A percentile compares a stretch with the other conserved stretches of the same genome.
phyloP scores from a whole-genome alignment of 805 yeast species.

The Myxozyma neotropica region DNA sequence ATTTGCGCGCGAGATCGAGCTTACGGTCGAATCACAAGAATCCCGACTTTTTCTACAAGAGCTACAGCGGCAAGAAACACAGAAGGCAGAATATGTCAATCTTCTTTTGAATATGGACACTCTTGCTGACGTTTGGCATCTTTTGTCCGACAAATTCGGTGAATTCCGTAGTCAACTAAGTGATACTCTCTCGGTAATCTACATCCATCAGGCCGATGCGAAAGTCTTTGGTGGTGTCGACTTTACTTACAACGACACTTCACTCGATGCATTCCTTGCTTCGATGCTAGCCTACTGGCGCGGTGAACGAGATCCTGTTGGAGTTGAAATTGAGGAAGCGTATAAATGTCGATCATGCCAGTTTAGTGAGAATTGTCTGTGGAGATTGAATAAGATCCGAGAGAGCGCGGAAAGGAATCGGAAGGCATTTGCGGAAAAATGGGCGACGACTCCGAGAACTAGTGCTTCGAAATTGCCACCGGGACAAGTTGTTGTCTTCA shows the following conservation, averaged over 20 bases:
- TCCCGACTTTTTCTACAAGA: too few relatives aligned
- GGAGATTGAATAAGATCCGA: constrained; percentile 24
- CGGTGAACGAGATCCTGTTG: constrained; percentile 30
- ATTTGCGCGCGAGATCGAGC: constrained; percentile 2
- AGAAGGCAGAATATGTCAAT: constrained; percentile 3
- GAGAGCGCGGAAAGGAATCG: constrained; percentile 22
- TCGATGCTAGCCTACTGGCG: constrained; percentile 24
- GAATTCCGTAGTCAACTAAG: constrained; percentile 15
- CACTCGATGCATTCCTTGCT: not conserved
- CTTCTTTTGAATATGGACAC: constrained; percentile 8
- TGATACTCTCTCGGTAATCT: constrained; percentile 17
- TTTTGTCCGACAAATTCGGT: constrained; percentile 8
- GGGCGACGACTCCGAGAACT: not conserved
- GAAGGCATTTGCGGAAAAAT: constrained; percentile 11
- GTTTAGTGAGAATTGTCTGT: constrained; percentile 23
- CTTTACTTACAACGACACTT: constrained; percentile 14
- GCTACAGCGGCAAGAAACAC: not conserved
- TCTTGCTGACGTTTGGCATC: constrained; percentile 22
- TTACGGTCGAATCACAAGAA: not conserved
- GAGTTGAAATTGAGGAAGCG: constrained; percentile 34
- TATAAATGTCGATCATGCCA: constrained; percentile 30
- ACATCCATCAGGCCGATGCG: constrained; percentile 25
- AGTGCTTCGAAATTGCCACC: not conserved
- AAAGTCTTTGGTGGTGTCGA: constrained; percentile 25
- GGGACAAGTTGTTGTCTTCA: constrained; percentile 13